phyloP scores from a whole-genome alignment of 179 eudicot genomes.

The Sideroxylon spinosum region DNA sequence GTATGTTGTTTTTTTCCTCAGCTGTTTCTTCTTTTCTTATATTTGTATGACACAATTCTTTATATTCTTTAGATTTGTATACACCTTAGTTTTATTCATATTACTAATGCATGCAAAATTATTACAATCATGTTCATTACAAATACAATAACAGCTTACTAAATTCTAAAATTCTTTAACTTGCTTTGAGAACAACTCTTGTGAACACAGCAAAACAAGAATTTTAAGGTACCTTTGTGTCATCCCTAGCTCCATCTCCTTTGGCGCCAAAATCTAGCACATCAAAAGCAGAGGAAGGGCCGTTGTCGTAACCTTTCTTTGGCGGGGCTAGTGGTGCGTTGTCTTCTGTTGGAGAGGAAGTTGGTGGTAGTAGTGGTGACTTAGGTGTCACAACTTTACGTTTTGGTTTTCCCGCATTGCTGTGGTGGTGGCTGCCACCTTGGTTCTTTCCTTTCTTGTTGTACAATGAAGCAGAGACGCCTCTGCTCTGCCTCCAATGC shows the following conservation, averaged over 20 bases:
- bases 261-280: conserved; percentile 77
- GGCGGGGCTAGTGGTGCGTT: conserved; percentile 28
- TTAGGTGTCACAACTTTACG: conserved; percentile 26
- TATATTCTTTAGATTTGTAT: no score
- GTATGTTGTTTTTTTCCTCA: conserved; percentile 8
- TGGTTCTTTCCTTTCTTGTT: conserved; percentile 36
- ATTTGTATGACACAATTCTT: no score
- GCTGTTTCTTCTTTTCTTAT: conserved; percentile 3
- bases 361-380: conserved; percentile 28
- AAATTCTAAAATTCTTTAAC: neutral
- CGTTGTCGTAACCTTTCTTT: conserved; percentile 17
- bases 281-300: conserved; percentile 30
- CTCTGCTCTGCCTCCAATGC: conserved; percentile 57
- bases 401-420: conserved; percentile 42
- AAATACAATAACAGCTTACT: no score
- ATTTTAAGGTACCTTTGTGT: conserved; percentile 57
- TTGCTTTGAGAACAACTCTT: neutral
- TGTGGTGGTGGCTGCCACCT: conserved; percentile 29
- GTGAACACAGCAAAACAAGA: neutral
- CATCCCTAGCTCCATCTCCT: conserved; percentile 71
- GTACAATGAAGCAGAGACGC: conserved; percentile 25
- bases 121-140: no score
- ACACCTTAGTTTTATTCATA: no score
- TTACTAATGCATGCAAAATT: no score
- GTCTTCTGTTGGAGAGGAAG: conserved; percentile 18